A percentile compares a stretch with the other conserved stretches of the same genome.
These are phyloP conservation scores for Gautieria morchelliformis DNA, from an alignment of 768 basidiomycete genomes.

Conservation along the genomic window DNA sequence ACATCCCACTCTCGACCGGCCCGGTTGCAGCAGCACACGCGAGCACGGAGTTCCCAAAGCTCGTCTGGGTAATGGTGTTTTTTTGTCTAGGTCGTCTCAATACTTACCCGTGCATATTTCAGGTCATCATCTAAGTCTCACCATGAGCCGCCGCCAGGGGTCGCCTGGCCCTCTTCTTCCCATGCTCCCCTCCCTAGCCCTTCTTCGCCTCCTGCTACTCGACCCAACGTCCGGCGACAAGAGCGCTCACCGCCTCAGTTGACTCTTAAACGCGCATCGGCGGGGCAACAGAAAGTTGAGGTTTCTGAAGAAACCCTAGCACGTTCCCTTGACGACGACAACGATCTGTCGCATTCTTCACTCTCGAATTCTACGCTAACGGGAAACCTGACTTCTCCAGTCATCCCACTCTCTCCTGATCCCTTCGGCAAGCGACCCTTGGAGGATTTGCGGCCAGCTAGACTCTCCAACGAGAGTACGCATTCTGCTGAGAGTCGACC, in stretches of 20 bases:
- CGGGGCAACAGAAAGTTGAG: neutral
- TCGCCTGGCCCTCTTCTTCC: neutral
- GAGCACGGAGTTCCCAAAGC: neutral
- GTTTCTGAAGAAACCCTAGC: conserved; percentile 34
- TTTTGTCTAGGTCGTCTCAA: neutral
- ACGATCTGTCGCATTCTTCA: neutral
- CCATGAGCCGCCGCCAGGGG: neutral
- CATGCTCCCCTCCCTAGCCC: neutral
- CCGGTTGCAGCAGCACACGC: neutral
- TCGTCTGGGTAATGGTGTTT: neutral
- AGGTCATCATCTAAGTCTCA: conserved; percentile 6
- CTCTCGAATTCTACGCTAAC: conserved; percentile 18
- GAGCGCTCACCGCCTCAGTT: conserved; percentile 5
- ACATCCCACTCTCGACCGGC: neutral
- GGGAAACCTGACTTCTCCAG: conserved; percentile 36
- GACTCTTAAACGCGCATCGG: conserved; percentile 1
- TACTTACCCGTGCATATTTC: neutral
- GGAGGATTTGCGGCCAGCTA: conserved; percentile 29
- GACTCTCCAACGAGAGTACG: conserved; percentile 23
- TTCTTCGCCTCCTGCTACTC: neutral
- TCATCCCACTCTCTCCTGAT: conserved; percentile 80
- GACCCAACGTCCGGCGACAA: neutral
- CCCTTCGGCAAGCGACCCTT: conserved; percentile 43
- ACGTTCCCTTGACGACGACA: conserved; percentile 10
- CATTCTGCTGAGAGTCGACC: conserved; percentile 9